Evolutionary conservation across 257 asterid genomes (phyloP).

Genomic region (Schizonepeta tenuifolia): DNA sequence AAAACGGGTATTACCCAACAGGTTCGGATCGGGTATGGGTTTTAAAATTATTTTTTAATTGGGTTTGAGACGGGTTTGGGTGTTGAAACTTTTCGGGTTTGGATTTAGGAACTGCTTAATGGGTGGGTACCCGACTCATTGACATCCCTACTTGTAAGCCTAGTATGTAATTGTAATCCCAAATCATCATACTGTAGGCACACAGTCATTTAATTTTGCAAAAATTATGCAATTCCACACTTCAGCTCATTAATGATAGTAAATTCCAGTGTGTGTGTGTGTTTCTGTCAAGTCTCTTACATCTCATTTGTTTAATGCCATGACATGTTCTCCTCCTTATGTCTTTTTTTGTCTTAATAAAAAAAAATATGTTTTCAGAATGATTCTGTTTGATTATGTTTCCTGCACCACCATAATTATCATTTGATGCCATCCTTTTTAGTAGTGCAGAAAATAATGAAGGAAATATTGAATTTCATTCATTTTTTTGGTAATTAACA

Average conservation of each 20-base stretch:
- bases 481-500: too few relatives aligned
- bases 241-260: not conserved
- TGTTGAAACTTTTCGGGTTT: too few relatives aligned
- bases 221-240: not conserved
- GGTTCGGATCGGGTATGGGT: too few relatives aligned
- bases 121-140: too few relatives aligned
- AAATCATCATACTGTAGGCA: conserved; percentile 22
- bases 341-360: conserved; percentile 1
- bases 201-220: conserved; percentile 20
- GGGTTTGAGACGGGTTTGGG: too few relatives aligned
- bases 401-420: not conserved
- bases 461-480: not conserved
- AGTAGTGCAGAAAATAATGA: not conserved
- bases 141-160: too few relatives aligned
- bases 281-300: conserved; percentile 13
- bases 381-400: conserved; percentile 11
- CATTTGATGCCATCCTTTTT: not conserved
- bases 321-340: conserved; percentile 9
- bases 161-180: not conserved
- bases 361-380: not conserved
- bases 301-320: conserved; percentile 15
- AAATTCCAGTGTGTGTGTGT: conserved; percentile 8
- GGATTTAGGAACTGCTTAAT: too few relatives aligned
- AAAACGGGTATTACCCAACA: too few relatives aligned
- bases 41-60: too few relatives aligned